These are phyloP conservation scores for Corynespora cassiicola DNA, from an alignment of 2,329 filamentous ascomycete species.

Conservation along the genomic window DNA sequence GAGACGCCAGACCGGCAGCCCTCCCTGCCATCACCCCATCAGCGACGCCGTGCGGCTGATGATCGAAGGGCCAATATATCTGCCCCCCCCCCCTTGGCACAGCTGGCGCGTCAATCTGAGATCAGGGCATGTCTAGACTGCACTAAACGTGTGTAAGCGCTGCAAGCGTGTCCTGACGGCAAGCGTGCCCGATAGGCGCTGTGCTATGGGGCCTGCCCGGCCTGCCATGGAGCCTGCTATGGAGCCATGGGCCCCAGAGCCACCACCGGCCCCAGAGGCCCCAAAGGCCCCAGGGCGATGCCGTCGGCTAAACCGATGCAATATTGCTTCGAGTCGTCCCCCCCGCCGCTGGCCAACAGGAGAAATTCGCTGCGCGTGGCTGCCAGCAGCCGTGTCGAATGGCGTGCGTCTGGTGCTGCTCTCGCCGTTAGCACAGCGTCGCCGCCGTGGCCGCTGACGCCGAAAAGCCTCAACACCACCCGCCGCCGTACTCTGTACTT, in stretches of 20 bases:
- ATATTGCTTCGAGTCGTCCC: constrained; percentile 23
- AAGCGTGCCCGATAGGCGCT: constrained; percentile 27
- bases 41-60: constrained; percentile 43
- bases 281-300: constrained; percentile 18
- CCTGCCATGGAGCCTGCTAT: too few species aligned
- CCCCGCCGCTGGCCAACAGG: constrained; percentile 25
- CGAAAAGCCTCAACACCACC: constrained; percentile 21
- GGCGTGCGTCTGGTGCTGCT: constrained; percentile 24
- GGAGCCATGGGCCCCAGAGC: too few species aligned
- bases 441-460: constrained; percentile 19
- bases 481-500: constrained; percentile 20
- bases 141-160: constrained; percentile 39
- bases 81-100: constrained; percentile 37
- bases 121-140: constrained; percentile 46
- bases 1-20: constrained; percentile 27
- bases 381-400: constrained; percentile 9
- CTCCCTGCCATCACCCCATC: constrained; percentile 22
- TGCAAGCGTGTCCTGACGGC: constrained; percentile 41
- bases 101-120: constrained; percentile 41
- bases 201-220: too few species aligned
- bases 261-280: too few species aligned
- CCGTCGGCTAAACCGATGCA: constrained; percentile 44
- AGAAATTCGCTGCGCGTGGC: constrained; percentile 13
- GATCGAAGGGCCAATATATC: constrained; percentile 45
- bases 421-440: constrained; percentile 18